Evolutionary conservation across 495 filamentous ascomycete genomes (phyloP).

Genomic region (Penicillium tannophilum): DNA sequence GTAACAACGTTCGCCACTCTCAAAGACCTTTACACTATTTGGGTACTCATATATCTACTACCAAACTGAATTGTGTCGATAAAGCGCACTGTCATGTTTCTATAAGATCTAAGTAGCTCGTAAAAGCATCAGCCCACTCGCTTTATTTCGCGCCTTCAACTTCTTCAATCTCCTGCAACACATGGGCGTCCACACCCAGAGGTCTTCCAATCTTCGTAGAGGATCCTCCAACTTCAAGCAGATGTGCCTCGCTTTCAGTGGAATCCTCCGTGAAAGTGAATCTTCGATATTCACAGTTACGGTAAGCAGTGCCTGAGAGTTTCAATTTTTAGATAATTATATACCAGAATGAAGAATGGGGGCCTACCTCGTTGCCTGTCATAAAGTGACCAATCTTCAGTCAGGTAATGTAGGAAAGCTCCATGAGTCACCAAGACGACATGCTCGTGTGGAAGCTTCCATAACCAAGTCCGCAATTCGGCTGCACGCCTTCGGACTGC

Average conservation of each 20-base stretch:
- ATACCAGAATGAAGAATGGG: not conserved
- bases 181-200: conserved; percentile 15
- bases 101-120: no score
- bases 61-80: no score
- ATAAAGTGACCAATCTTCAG: conserved; percentile 27
- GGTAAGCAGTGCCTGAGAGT: conserved; percentile 19
- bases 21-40: no score
- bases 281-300: conserved; percentile 24
- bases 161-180: conserved; percentile 12
- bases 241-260: conserved; percentile 14
- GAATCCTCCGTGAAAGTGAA: conserved; percentile 23
- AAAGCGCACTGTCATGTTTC: no score
- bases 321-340: not conserved
- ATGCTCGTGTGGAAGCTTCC: conserved; percentile 19
- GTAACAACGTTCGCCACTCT: no score
- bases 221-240: conserved; percentile 16
- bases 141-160: not conserved
- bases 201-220: conserved; percentile 11
- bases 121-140: no score
- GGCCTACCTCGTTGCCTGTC: conserved; percentile 18
- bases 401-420: conserved; percentile 25
- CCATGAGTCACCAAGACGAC: conserved; percentile 25
- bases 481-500: conserved; percentile 19
- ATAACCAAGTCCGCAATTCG: conserved; percentile 21
- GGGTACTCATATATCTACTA: no score